These are phyloP conservation scores for Apostasia ramifera DNA, from an alignment of 106 monocot genomes.

Conservation along the genomic window DNA sequence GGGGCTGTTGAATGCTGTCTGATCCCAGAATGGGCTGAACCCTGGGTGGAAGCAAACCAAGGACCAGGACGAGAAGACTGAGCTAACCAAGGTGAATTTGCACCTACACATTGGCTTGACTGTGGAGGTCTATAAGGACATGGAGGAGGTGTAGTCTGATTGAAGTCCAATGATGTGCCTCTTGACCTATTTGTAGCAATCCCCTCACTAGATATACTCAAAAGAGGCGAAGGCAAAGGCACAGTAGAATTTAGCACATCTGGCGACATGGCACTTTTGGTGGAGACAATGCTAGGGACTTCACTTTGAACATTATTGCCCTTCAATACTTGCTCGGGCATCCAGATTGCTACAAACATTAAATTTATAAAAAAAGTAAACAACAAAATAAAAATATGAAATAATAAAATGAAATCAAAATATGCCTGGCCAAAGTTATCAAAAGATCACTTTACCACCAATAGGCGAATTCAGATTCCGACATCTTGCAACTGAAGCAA, in stretches of 20 bases:
- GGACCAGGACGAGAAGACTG: slow-evolving; percentile 34
- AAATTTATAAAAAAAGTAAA: neutral
- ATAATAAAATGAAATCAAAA: neutral
- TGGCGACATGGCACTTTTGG: slow-evolving; percentile 25
- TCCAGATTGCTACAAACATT: slow-evolving; percentile 32
- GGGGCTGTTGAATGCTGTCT: slow-evolving; percentile 25
- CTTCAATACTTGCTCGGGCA: slow-evolving; percentile 27
- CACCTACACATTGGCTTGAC: slow-evolving; percentile 26
- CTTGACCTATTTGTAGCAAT: slow-evolving; percentile 31
- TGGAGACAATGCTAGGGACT: slow-evolving; percentile 15
- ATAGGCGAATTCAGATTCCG: slow-evolving; percentile 41
- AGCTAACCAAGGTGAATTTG: slow-evolving; percentile 32
- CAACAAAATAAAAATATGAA: neutral
- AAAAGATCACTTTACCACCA: neutral
- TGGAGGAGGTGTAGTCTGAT: slow-evolving; percentile 37
- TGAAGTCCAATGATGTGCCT: slow-evolving; percentile 43
- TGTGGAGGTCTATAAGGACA: slow-evolving; percentile 46
- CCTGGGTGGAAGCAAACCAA: slow-evolving; percentile 29
- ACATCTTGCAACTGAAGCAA: slow-evolving; percentile 38
- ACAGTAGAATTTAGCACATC: slow-evolving; percentile 17
- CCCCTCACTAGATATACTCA: slow-evolving; percentile 33
- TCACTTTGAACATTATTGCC: slow-evolving; percentile 43
- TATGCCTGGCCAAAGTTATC: slow-evolving; percentile 14
- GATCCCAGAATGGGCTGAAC: slow-evolving; percentile 23
- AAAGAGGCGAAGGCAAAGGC: slow-evolving; percentile 43